Base-by-base conservation (phyloP, 805 yeast species). In the Isabelozyma heimii region DNA sequence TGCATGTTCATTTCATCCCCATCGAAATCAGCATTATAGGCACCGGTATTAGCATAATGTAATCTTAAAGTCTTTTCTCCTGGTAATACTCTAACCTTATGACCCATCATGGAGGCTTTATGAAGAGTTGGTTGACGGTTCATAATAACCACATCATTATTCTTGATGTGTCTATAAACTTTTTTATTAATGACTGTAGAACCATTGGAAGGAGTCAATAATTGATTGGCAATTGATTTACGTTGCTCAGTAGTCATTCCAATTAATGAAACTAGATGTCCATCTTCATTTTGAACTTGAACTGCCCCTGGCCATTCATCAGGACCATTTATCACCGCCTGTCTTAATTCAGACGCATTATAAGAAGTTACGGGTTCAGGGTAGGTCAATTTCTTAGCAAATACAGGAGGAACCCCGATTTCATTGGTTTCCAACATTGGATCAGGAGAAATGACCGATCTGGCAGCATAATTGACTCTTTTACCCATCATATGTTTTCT, bases 1-100 rank as follows among this genome's bases (percentile, higher is more conserved):
- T 92, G 99, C 97, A 92, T 87, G 69, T 92, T 92, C 99, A 92
- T 92, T 76, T 92, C 99, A 72, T 92, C 99, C 78, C 99, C 99
- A 73, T 92, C 99, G 62, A 94, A 92, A 81, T 92, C 99, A 38
- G 98, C 98, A 69, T 92, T 92, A 73, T 92, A 94, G 41, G 99
- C 97, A 73, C 97, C 97, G 42, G 99, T 94, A 71, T 94, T 94
- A 61, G 99, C 99, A 70, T 94, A 94, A 69, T 94, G 99, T 69
- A 94, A 76, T 65, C 99, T 83, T 60, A 94, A 76, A 4, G 99
- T 95, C 77, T 94, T 94, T 66, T 94, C 99, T 51, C 97, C 96
- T 4, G 98, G 99, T 58, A 94, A 77, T 30, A 94, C 99, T 62
- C 97, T 83, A 41, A 94, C 99, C 65, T 86, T 89, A 72, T 94